phyloP scores from a whole-genome alignment of 345 rosid genomes.

The Lumnitzera littorea region DNA sequence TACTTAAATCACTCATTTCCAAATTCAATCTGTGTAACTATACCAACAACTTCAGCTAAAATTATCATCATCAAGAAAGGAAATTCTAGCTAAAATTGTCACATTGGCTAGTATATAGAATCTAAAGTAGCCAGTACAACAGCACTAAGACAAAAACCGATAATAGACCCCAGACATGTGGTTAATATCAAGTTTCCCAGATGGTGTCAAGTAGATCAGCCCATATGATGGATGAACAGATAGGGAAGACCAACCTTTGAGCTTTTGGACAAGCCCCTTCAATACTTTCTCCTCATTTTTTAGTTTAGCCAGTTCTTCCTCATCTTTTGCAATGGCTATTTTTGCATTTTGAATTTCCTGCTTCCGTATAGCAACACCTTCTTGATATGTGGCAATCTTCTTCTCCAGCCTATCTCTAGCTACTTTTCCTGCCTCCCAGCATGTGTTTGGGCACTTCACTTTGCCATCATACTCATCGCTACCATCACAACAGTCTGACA shows the following conservation, averaged over 20 bases:
- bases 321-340: slow-evolving; percentile 57
- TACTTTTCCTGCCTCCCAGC: slow-evolving; percentile 94
- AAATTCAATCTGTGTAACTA: too few relatives aligned
- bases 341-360: slow-evolving; percentile 52
- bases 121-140: too few relatives aligned
- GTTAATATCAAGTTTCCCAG: too few relatives aligned
- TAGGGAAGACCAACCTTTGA: slow-evolving; percentile 50
- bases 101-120: too few relatives aligned
- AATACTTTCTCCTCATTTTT: slow-evolving; percentile 68
- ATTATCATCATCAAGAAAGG: too few relatives aligned
- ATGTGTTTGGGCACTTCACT: slow-evolving; percentile 65
- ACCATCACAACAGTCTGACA: slow-evolving; percentile 95
- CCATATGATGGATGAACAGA: neutral
- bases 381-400: slow-evolving; percentile 52
- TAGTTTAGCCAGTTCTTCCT: slow-evolving; percentile 57
- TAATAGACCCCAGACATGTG: too few relatives aligned
- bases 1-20: too few relatives aligned
- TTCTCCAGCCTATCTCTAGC: slow-evolving; percentile 67
- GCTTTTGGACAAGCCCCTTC: slow-evolving; percentile 66
- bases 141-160: too few relatives aligned
- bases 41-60: too few relatives aligned
- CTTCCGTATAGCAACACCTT: slow-evolving; percentile 52
- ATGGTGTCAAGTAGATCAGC: too few relatives aligned
- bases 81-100: too few relatives aligned
- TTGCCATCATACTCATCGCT: slow-evolving; percentile 87